Base-by-base conservation (phyloP, 1,284 basidiomycete species). In the Irpex lacteus region DNA sequence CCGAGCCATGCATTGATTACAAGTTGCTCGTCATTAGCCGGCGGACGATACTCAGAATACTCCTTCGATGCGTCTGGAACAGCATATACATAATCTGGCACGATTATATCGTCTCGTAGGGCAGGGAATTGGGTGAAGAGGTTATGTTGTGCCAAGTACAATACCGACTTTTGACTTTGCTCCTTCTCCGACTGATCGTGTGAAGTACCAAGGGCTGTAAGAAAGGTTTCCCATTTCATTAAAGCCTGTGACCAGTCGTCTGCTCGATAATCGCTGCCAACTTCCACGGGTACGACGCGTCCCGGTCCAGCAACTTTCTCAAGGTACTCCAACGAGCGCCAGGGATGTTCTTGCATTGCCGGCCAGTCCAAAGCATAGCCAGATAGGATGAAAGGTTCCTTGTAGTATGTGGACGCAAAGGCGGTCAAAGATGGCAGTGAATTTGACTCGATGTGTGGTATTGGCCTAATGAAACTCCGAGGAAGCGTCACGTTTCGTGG, bases 141-240 rank as follows among this genome's bases (percentile, higher is more conserved):
- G 67, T 88, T 85, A 75, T 98, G 90, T 72, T 99, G 97, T 0
- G 97, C 97, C 38, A 98, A 86, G 75, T 99, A 99, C n/a, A 90
- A 71, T 11, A 81, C 71, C 2, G 80, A 73, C 21, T 66, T 68
- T 68, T 61, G 52, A 59, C 26, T 37, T 18, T 40, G 50, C 19
- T 54, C 4, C 50, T 67, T 21, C 9, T 53, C 57, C 36, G 49
- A 19, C 19, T 54, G 49, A 3, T 21, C 40, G 44, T 21, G 36
- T 38, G 69, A 61, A 47, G 76, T 70, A 57, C 78, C 78, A 53
- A 81, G 72, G 65, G 80, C 80, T 56, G 85, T 80, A 6, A 93
- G 79, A 72, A 98, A 96, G 3, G 80, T 81, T 38, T 91, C 87
- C 88, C 95, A 98, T 21, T 76, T 71, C 74, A 98, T 85, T 63